Percentiles rank a stretch among this genome's conserved stretches.
Evolutionary conservation across 2,329 filamentous ascomycete genomes (phyloP).

Genomic region (Lasiodiplodia hormozganensis): DNA sequence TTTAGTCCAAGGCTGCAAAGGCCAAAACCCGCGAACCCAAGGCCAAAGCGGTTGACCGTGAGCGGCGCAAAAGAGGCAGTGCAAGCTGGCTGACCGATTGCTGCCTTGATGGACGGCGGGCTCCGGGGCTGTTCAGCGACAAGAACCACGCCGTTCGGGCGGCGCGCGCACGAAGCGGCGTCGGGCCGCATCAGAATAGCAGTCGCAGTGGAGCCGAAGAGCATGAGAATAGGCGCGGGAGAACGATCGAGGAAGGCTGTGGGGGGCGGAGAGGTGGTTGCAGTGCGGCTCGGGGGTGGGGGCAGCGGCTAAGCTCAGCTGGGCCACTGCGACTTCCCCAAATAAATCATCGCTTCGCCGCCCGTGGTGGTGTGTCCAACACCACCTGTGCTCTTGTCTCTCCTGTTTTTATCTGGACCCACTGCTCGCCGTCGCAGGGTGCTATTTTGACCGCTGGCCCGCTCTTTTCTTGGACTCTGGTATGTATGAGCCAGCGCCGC

Average conservation of each 20-base stretch:
- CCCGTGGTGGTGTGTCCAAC: background rate
- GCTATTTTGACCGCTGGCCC: conserved; percentile 1
- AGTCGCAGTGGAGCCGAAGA: conserved; percentile 6
- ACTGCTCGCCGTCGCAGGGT: background rate
- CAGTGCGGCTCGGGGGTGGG: conserved; percentile 8
- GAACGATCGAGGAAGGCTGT: conserved; percentile 7
- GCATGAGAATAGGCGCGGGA: conserved; percentile 3
- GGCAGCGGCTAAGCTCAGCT: conserved; percentile 15
- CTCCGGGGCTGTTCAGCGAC: conserved; percentile 9
- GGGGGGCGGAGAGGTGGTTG: conserved; percentile 12
- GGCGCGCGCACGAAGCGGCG: background rate
- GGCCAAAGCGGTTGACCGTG: conserved; percentile 14
- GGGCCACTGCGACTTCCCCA: background rate
- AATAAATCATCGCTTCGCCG: conserved; percentile 13
- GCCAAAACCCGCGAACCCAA: background rate
- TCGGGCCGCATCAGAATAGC: conserved; percentile 14
- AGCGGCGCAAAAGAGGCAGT: conserved; percentile 3
- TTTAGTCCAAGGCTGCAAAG: conserved; percentile 20
- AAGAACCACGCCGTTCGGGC: background rate
- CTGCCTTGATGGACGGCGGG: conserved; percentile 19
- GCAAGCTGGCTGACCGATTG: conserved; percentile 19
- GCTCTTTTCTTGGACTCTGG: conserved; percentile 6
- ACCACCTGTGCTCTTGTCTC: conserved; percentile 23
- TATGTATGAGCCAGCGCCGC: background rate
- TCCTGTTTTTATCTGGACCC: conserved; percentile 21